Conservation (phyloP, 2,329 filamentous ascomycete genomes). For the Lojkania enalia region DNA sequence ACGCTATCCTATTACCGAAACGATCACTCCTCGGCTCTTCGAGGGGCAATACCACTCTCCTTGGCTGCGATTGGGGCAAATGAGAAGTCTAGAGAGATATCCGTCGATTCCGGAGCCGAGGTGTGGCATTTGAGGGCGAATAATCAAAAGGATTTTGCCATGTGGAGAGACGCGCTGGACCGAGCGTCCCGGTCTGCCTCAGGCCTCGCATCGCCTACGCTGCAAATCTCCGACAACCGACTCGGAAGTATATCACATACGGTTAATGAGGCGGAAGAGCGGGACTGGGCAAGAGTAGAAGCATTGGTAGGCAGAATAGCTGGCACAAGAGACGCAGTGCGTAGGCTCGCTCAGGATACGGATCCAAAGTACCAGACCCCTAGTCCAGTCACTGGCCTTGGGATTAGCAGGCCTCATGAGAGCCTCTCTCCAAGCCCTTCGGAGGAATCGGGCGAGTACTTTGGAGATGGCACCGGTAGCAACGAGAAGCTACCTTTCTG, state of each 20-base stretch:
- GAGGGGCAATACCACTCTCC: conserved; percentile 89
- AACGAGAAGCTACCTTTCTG: conserved; percentile 77
- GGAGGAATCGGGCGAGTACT: conserved; percentile 60
- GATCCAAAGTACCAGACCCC: conserved; percentile 61
- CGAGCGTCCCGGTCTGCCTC: conserved; percentile 66
- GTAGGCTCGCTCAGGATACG: conserved; percentile 83
- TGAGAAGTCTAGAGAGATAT: conserved; percentile 86
- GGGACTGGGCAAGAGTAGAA: conserved; percentile 87
- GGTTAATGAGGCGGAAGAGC: conserved; percentile 63
- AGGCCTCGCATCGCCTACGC: conserved; percentile 30
- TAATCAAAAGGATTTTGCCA: conserved; percentile 80
- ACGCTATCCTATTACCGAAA: conserved; percentile 97
- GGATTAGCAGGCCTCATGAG: conserved; percentile 32
- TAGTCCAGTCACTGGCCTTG: conserved; percentile 35
- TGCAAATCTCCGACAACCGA: conserved; percentile 31
- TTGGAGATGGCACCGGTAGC: conserved; percentile 42
- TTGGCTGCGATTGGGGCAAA: conserved; percentile 90
- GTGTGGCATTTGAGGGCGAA: conserved; percentile 91
- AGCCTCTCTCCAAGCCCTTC: conserved; percentile 45
- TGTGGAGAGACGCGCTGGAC: conserved; percentile 86
- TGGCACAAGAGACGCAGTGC: conserved; percentile 84
- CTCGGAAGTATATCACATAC: conserved; percentile 23
- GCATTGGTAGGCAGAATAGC: conserved; percentile 82
- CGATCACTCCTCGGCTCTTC: conserved; percentile 85
- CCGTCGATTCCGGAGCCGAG: conserved; percentile 94